Evolutionary conservation across 1,139 yeast species (phyloP), one percentile per base, ranked within the genome.

Genomic region (Debaryomyces psychrophilus): DNA sequence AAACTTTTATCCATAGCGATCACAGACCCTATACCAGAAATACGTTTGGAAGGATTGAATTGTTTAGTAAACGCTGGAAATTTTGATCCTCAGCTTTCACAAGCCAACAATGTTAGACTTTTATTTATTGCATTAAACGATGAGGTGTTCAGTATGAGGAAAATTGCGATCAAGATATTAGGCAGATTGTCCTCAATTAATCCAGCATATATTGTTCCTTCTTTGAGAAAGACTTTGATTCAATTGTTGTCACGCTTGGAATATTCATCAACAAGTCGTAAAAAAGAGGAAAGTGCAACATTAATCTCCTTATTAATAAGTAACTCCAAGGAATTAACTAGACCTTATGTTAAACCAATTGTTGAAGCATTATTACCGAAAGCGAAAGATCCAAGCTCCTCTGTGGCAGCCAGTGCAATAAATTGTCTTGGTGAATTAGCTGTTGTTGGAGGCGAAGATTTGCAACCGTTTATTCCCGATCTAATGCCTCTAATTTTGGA

Each of bases 181-280:
- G 98, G 99, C 1, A 77, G 97, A 47, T 68, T 95, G 17, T 86
- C 97, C 0, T 71, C 82, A 4, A 85, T 90, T 31, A 95, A 95
- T 58, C 98, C 99, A 1, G 98, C 99, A 0, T 92, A 90, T 64
- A 90, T 93, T 51, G 93, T 92, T 23, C 99, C 99, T 0, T 87
- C 96, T 1, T 72, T 95, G 46, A 74, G 99, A 55, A 92, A 90
- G 60, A 83, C 95, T 0, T 69, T 95, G 50, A 83, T 95, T 44
- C 97, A 93, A 63, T 73, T 92, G 15, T 67, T 95, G 43, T 89
- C 97, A 0, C 87, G 90, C 54, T 70, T 95, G 43, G 95, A 90
- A 55, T 90, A 85, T 63, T 87, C 97, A 2, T 76, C 81, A 5
- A 81, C 85, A 12, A 76, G 92, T 22, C 73, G 95, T 22, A 87